These are phyloP conservation scores for Dothistroma septosporum DNA, from an alignment of 2,329 filamentous ascomycete species.

Conservation along the genomic window DNA sequence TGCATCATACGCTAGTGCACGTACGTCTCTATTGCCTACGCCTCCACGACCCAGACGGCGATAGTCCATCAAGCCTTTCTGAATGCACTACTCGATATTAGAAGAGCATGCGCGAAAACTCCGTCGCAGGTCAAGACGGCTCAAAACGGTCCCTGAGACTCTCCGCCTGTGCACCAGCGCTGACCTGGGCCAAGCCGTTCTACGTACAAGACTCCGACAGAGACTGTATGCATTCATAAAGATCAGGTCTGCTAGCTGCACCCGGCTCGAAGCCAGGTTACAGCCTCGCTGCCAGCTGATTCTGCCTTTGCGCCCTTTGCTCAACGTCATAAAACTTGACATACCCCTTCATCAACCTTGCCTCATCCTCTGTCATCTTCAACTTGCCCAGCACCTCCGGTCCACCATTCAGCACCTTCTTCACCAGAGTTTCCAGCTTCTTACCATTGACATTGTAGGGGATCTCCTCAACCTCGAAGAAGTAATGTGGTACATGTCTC, in stretches of 20 bases:
- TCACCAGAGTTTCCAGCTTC: conserved; percentile 12
- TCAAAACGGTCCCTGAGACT: background rate
- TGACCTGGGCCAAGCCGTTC: background rate
- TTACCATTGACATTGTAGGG: conserved; percentile 14
- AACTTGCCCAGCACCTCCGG: conserved; percentile 8
- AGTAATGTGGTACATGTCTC: conserved; percentile 12
- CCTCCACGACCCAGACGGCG: background rate
- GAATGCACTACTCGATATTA: background rate
- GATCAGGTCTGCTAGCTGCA: background rate
- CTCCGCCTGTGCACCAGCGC: background rate
- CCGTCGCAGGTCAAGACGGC: no score
- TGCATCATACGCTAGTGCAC: no score
- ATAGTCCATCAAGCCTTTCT: background rate
- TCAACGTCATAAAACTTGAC: conserved; percentile 12
- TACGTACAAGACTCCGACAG: background rate
- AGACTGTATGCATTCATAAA: background rate
- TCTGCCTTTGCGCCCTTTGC: background rate
- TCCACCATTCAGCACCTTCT: conserved; percentile 9
- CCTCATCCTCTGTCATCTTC: conserved; percentile 14
- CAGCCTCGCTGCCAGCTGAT: conserved; percentile 2
- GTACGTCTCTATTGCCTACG: background rate
- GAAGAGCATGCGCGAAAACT: background rate
- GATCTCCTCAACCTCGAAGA: conserved; percentile 11
- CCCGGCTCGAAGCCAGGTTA: background rate
- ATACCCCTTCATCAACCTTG: conserved; percentile 9